These are phyloP conservation scores for Ogataea paraovalis DNA, from an alignment of 805 yeast genomes.

Conservation along the genomic window DNA sequence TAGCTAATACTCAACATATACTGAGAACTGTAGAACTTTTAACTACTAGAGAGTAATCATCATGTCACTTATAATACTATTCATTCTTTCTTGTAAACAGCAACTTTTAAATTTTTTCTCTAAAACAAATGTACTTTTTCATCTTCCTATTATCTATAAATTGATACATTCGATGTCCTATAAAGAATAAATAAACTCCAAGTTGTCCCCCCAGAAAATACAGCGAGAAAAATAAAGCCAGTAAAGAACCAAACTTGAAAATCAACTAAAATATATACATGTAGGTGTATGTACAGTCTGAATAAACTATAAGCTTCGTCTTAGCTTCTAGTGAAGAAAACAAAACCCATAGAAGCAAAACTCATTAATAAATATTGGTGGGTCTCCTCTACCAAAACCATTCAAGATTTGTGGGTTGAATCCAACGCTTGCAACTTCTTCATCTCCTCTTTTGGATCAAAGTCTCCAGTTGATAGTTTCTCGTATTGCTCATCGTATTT, in stretches of 20 bases:
- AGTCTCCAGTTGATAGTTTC: slow-evolving; percentile 73
- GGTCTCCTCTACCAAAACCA: not conserved
- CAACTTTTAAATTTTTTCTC: too few species aligned
- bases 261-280: not conserved
- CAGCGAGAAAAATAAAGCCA: not conserved
- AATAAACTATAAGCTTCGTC: too few species aligned
- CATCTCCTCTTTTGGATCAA: slow-evolving; percentile 78
- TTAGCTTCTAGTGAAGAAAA: too few species aligned
- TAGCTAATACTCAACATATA: too few species aligned
- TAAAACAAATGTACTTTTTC: too few species aligned
- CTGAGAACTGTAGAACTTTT: too few species aligned
- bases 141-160: not conserved
- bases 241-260: not conserved
- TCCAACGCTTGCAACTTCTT: slow-evolving; percentile 62
- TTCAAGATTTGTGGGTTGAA: slow-evolving; percentile 36
- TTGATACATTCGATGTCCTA: not conserved
- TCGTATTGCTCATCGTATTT: slow-evolving; percentile 85
- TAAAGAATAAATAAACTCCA: not conserved
- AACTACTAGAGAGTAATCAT: too few species aligned
- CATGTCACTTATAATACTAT: too few species aligned
- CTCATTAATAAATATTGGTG: not conserved
- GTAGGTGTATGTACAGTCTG: not conserved
- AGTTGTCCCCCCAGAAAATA: not conserved
- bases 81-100: too few species aligned
- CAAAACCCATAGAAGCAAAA: not conserved